Percentiles rank a stretch among this genome's conserved stretches.
Evolutionary conservation across 2,329 filamentous ascomycete genomes (phyloP).

Genomic region (Aspergillus ochraceoroseus): DNA sequence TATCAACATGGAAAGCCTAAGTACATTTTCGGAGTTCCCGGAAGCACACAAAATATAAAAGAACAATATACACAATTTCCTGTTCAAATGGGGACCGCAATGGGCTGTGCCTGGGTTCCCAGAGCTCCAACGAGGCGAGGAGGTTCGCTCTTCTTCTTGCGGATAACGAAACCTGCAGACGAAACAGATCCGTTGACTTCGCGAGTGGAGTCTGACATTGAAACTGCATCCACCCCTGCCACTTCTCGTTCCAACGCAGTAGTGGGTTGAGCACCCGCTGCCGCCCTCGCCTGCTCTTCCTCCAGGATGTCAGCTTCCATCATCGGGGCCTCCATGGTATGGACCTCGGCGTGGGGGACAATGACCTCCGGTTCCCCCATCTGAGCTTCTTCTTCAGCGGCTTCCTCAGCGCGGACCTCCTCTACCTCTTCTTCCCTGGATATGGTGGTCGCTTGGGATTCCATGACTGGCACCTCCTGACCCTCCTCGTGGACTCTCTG

Average conservation of each 20-base stretch:
- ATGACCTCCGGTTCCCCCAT: background rate
- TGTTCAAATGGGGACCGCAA: constrained; percentile 16
- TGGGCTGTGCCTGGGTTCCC: constrained; percentile 11
- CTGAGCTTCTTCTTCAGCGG: constrained; percentile 3
- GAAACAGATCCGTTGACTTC: constrained; percentile 6
- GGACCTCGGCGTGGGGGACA: constrained; percentile 2
- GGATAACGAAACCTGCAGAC: constrained; percentile 1
- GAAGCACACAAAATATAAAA: background rate
- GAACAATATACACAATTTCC: background rate
- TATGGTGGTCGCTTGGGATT: too few species aligned
- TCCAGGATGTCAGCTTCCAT: constrained; percentile 9
- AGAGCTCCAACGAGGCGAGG: constrained; percentile 1
- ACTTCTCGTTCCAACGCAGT: background rate
- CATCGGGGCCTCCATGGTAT: constrained; percentile 8
- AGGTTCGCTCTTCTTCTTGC: constrained; percentile 4
- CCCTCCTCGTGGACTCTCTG: constrained; percentile 8
- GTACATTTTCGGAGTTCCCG: background rate
- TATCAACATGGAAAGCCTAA: constrained; percentile 3
- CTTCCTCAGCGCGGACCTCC: background rate
- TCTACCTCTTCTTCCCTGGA: background rate
- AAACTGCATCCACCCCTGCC: background rate
- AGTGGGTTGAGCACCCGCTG: too few species aligned
- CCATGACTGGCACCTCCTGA: constrained; percentile 1
- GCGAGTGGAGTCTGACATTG: constrained; percentile 4
- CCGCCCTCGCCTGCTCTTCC: background rate